Evolutionary conservation across 495 filamentous ascomycete species (phyloP), one percentile per base, ranked within the genome.

Genomic region (Penicillium mononematosum): DNA sequence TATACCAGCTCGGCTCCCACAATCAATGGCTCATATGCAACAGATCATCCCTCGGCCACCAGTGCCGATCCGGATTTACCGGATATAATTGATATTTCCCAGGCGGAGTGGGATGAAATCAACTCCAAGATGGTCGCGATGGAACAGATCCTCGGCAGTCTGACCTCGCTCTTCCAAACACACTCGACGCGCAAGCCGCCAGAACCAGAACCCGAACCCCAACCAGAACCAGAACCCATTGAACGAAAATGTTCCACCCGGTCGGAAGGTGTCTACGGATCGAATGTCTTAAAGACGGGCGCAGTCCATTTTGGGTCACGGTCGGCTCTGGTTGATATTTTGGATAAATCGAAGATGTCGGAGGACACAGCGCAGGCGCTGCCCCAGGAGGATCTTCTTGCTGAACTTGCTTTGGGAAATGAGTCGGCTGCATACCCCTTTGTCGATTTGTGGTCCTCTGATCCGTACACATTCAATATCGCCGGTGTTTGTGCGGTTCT

Each of bases 381-480:
- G n/a, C 76, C 92, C 34, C 83, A 87, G 69, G 87, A 89, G 55
- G 88, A 88, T 65, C 85, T 95, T 67, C 80, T 91, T 32, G 87
- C 88, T 10, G 86, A 92, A 19, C 82, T 95, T 39, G 90, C 88
- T 17, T 75, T 95, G 47, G 89, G 91, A 59, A 91, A 91, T 60
- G 88, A 90, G 49, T 79, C 80, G 20, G 86, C 87, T 16, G 86
- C 88, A 39, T 95, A 92, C 66, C 90, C 90, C 8, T 87, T 95
- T 57, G 80, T 85, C 16, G 83, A 85, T 64, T 70, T 86, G 27
- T 86, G 83, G 83, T 76, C 81, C 6, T 82, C 80, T 0, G 80
- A 83, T 63, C 88, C 89, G 62, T 88, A 82, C 8, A 79, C 85
- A 4, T 82, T 84, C 24, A 85, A 90, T 62, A 84, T 90, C 19